phyloP scores from a whole-genome alignment of 169 alveolate species.

The Cryptosporidium canis region DNA sequence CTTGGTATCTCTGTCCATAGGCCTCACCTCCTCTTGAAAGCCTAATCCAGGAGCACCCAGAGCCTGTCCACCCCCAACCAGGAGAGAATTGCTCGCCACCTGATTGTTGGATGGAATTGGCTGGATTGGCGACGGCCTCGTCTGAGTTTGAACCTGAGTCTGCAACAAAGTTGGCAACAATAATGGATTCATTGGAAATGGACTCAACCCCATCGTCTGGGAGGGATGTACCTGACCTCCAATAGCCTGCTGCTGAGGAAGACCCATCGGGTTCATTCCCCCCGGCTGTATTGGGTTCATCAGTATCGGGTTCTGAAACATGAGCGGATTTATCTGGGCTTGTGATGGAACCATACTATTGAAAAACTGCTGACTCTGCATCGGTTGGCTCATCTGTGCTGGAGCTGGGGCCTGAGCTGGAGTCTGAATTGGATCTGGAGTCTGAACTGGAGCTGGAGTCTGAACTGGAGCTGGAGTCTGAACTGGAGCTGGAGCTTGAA shows the following conservation, averaged over 20 bases:
- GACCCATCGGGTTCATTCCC: slow-evolving; percentile 16
- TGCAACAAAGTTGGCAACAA: slow-evolving; percentile 47
- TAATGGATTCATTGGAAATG: slow-evolving; percentile 53
- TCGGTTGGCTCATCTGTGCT: not conserved
- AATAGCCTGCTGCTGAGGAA: not conserved
- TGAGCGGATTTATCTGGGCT: slow-evolving; percentile 25
- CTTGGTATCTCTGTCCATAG: not conserved
- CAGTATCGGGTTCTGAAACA: slow-evolving; percentile 50
- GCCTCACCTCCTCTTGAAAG: not conserved
- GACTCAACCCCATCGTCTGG: slow-evolving; percentile 18
- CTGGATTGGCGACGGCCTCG: not conserved
- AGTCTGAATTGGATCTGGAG: not conserved
- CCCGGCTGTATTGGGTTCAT: slow-evolving; percentile 26
- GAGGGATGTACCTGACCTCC: slow-evolving; percentile 14
- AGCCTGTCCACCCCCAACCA: not conserved
- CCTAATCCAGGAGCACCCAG: not conserved
- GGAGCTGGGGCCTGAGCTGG: slow-evolving; percentile 4
- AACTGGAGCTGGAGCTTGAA: not conserved
- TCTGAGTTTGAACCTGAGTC: slow-evolving; percentile 36
- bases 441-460: not conserved
- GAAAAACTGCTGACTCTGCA: slow-evolving; percentile 55
- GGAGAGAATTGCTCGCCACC: not conserved
- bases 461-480: not conserved
- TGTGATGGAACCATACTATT: slow-evolving; percentile 4
- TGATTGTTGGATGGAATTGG: not conserved